These are phyloP conservation scores for Penicillium macrosclerotiorum DNA, from an alignment of 495 filamentous ascomycete species.

Conservation along the genomic window DNA sequence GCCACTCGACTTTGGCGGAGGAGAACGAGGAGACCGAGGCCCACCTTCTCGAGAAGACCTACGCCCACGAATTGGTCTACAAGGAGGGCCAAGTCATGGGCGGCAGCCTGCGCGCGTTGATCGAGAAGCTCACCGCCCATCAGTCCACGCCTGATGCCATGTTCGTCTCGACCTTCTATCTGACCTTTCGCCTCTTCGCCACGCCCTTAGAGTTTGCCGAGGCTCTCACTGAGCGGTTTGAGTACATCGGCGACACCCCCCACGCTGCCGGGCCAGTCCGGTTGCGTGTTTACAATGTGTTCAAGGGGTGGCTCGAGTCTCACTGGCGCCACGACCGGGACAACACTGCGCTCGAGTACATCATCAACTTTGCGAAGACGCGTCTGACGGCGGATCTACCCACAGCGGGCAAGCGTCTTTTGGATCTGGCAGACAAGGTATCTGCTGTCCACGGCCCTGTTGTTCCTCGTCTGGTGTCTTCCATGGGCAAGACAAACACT, in stretches of 20 bases:
- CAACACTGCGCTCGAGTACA: conserved; percentile 66
- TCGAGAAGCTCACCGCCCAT: conserved; percentile 90
- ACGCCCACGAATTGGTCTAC: conserved; percentile 86
- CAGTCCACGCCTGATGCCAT: conserved; percentile 89
- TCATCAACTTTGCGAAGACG: conserved; percentile 73
- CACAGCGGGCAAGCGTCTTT: conserved; percentile 72
- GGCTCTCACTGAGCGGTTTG: conserved; percentile 82
- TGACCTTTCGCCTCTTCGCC: conserved; percentile 95
- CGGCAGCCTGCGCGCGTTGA: conserved; percentile 84
- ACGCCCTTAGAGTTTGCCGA: conserved; percentile 77
- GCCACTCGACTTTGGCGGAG: conserved; percentile 64
- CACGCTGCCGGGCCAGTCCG: conserved; percentile 75
- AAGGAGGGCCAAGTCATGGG: conserved; percentile 95
- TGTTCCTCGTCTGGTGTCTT: conserved; percentile 83
- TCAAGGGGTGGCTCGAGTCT: conserved; percentile 96
- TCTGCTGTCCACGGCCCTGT: conserved; percentile 68
- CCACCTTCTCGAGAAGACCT: conserved; percentile 81
- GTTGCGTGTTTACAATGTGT: conserved; percentile 89
- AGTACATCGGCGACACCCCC: conserved; percentile 79
- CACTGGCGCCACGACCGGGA: conserved; percentile 89
- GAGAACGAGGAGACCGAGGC: conserved; percentile 75
- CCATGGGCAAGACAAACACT: conserved; percentile 83
- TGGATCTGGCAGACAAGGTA: conserved; percentile 81
- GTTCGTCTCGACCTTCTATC: conserved; percentile 93
- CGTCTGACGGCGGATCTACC: conserved; percentile 67